These are phyloP conservation scores for Fusarium coicis DNA, from an alignment of 2,329 filamentous ascomycete genomes.

Conservation along the genomic window DNA sequence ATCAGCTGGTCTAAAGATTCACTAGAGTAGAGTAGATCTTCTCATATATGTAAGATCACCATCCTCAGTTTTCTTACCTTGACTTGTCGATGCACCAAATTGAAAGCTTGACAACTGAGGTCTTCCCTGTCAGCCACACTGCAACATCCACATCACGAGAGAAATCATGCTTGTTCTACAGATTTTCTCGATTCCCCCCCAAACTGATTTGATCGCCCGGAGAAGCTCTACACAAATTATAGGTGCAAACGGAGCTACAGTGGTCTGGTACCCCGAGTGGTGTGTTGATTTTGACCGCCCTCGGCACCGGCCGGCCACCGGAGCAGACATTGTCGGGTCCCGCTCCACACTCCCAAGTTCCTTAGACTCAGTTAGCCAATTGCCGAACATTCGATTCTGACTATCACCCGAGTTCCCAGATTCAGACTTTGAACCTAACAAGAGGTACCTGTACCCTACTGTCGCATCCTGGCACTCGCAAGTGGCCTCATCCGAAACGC, in stretches of 20 bases:
- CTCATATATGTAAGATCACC: background rate
- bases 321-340: conserved; percentile 11
- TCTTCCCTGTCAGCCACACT: background rate
- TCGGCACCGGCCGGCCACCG: conserved; percentile 24
- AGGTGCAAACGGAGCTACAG: conserved; percentile 25
- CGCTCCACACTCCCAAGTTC: conserved; percentile 8
- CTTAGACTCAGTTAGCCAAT: conserved; percentile 33
- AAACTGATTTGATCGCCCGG: background rate
- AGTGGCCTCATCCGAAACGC: conserved; percentile 44
- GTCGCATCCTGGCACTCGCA: conserved; percentile 22
- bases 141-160: background rate
- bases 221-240: background rate
- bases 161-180: background rate
- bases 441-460: background rate
- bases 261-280: conserved; percentile 27
- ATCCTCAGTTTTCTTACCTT: background rate
- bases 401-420: conserved; percentile 41
- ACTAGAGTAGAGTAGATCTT: background rate
- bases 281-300: conserved; percentile 35
- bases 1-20: background rate
- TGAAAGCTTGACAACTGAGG: background rate
- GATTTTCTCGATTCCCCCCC: background rate
- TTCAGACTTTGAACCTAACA: conserved; percentile 37
- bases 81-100: background rate
- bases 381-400: conserved; percentile 46